Evolutionary conservation across 257 asterid genomes (phyloP), one percentile per base, ranked within the genome.

Genomic region (Jacaranda mimosifolia): DNA sequence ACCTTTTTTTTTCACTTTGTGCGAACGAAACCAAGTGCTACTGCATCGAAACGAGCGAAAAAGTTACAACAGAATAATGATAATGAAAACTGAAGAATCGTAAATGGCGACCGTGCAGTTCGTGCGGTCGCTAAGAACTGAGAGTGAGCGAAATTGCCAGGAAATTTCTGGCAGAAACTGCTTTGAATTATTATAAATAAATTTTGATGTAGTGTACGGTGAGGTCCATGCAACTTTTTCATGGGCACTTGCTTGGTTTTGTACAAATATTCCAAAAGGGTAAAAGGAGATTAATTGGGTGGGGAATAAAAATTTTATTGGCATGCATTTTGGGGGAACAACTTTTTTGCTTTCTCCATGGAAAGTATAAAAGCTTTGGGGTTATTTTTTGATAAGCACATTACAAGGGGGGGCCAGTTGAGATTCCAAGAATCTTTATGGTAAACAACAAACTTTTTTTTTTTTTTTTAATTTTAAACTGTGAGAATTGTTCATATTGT

Each of bases 101-200:
- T 63, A 19, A 80, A 70, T 40, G 67, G 49, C 36, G 67, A 53
- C 73, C 48, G 69, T 59, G 35, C 59, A 73, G 53, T 74, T 74
- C 58, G 48, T 62, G 19, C 68, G 5, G 40, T 65, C 11, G 9
- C 26, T 42, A 57, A 15, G 46, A 32, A 43, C 53, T 42, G 19
- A 12, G 26, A 45, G 65, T 3, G 62, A 15, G 38, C 13, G 85
- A 73, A 82, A 77, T 73, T 82, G 42, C 85, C 17, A 0, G 49
- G 85, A 63, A 82, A 73, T 68, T 82, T 82, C 83, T 42, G 0
- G 13, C 9, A 1, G 35, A 26, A 8, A 17, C 46, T 32, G 39
- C 36, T 71, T 17, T 70, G 32, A 60, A 60, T 32, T 60, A 35
- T 15, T 70, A 5, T 7, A 53, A 26, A 51, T 60, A 21, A 60